phyloP scores from a whole-genome alignment of 2,329 filamentous ascomycete genomes.

The Cladosporium sp. region DNA sequence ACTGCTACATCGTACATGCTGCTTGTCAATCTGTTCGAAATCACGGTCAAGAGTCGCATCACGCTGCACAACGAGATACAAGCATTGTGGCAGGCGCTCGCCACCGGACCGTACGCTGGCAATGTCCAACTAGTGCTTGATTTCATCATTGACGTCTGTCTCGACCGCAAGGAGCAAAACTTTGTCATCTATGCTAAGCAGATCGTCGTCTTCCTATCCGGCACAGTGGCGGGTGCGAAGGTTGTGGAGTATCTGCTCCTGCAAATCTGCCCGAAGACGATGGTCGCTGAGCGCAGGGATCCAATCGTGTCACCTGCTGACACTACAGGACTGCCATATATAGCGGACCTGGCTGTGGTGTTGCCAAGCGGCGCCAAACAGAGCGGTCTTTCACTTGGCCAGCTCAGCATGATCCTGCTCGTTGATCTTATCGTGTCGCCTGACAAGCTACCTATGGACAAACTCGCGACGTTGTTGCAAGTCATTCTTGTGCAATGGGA shows the following conservation, averaged over 20 bases:
- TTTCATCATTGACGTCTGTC: slow-evolving; percentile 91
- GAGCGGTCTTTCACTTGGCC: slow-evolving; percentile 85
- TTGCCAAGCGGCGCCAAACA: slow-evolving; percentile 83
- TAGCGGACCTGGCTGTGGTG: slow-evolving; percentile 77
- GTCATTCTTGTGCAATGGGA: slow-evolving; percentile 95
- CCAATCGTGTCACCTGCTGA: slow-evolving; percentile 71
- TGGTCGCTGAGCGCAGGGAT: slow-evolving; percentile 86
- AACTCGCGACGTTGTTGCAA: slow-evolving; percentile 82
- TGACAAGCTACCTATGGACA: slow-evolving; percentile 74
- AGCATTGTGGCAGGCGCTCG: slow-evolving; percentile 93
- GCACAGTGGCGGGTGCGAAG: slow-evolving; percentile 79
- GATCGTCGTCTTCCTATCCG: slow-evolving; percentile 93
- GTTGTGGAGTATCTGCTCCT: slow-evolving; percentile 91
- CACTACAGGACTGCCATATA: slow-evolving; percentile 75
- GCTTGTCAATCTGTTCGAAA: slow-evolving; percentile 90
- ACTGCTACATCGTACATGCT: slow-evolving; percentile 93
- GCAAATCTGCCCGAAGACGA: slow-evolving; percentile 91
- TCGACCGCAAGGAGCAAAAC: slow-evolving; percentile 94
- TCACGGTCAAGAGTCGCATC: slow-evolving; percentile 88
- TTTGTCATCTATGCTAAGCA: slow-evolving; percentile 98
- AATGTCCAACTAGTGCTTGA: slow-evolving; percentile 94
- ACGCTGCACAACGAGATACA: slow-evolving; percentile 95
- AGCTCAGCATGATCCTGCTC: slow-evolving; percentile 87
- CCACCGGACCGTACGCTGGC: slow-evolving; percentile 85
- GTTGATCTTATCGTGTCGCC: slow-evolving; percentile 96